phyloP scores from a whole-genome alignment of 371 early-diverging fungal genomes.

The Syncephalastrum racemosum region DNA sequence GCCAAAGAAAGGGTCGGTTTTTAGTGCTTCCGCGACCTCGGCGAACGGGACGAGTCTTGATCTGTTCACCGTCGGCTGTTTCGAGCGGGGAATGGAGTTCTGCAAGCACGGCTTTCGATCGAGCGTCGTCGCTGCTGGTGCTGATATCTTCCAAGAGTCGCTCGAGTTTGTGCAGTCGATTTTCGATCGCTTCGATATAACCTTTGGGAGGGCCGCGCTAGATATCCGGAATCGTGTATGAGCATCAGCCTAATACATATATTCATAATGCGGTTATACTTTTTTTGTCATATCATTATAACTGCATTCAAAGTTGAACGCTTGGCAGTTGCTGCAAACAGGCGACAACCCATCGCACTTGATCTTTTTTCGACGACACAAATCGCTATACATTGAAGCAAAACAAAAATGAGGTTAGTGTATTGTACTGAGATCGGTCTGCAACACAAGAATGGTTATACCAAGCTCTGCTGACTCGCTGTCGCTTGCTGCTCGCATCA shows the following conservation, averaged over 20 bases:
- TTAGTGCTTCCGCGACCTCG: slow-evolving; percentile 19
- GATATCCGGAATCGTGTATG: background rate
- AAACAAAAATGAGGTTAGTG: background rate
- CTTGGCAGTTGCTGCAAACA: slow-evolving; percentile 53
- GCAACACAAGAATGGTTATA: slow-evolving; percentile 7
- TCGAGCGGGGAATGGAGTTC: slow-evolving; percentile 58
- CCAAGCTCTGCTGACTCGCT: slow-evolving; percentile 28
- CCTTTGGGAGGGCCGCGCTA: slow-evolving; percentile 74
- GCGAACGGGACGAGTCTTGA: slow-evolving; percentile 40
- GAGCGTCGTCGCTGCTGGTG: slow-evolving; percentile 50
- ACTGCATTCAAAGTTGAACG: slow-evolving; percentile 37
- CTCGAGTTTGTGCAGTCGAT: slow-evolving; percentile 63
- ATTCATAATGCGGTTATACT: slow-evolving; percentile 14
- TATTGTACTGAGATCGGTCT: background rate
- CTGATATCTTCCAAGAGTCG: slow-evolving; percentile 54
- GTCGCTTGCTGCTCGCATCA: slow-evolving; percentile 15
- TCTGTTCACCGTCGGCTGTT: slow-evolving; percentile 44
- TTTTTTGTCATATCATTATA: slow-evolving; percentile 50
- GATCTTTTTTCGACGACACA: slow-evolving; percentile 67
- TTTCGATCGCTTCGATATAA: slow-evolving; percentile 74
- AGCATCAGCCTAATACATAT: background rate
- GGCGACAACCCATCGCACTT: slow-evolving; percentile 61
- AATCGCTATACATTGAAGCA: slow-evolving; percentile 36
- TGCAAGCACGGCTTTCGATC: slow-evolving; percentile 47
- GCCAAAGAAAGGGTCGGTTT: slow-evolving; percentile 29